These are phyloP conservation scores for Pythium rishiriense DNA, from an alignment of 352 stramenopile genomes.

Conservation along the genomic window DNA sequence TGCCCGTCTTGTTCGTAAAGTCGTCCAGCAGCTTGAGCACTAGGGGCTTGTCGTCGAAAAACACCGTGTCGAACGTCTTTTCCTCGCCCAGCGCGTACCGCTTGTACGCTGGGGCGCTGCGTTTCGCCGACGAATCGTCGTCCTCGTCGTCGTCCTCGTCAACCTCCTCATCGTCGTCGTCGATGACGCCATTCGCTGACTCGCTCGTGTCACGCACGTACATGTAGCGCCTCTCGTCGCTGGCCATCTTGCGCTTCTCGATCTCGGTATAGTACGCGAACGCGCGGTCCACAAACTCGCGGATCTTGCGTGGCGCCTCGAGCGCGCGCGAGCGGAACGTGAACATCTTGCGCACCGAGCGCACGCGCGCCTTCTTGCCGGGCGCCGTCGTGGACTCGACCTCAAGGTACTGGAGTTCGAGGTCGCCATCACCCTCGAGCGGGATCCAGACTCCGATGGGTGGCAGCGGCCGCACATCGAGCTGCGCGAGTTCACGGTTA, in stretches of 20 bases:
- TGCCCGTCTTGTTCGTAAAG: conserved; percentile 66
- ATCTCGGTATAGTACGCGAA: conserved; percentile 33
- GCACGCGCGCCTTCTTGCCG: conserved; percentile 1
- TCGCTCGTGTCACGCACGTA: conserved; percentile 30
- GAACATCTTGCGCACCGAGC: conserved; percentile 19
- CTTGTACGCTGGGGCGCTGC: conserved; percentile 37
- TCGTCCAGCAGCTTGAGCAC: conserved; percentile 76
- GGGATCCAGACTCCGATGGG: conserved; percentile 34
- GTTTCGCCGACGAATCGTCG: conserved; percentile 15
- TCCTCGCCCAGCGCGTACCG: conserved; percentile 81
- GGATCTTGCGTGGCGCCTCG: conserved; percentile 33
- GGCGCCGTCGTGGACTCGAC: not conserved
- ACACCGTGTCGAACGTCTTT: conserved; percentile 90
- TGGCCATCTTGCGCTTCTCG: conserved; percentile 19
- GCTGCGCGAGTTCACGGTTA: conserved; percentile 6
- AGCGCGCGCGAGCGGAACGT: conserved; percentile 18
- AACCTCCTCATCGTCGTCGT: too few relatives aligned
- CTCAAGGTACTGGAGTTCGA: conserved; percentile 32
- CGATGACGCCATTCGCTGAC: conserved; percentile 24
- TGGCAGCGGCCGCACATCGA: conserved; percentile 16
- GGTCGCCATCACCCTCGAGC: conserved; percentile 2
- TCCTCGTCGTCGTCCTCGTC: too few relatives aligned
- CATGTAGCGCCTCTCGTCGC: conserved; percentile 39
- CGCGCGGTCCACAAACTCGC: conserved; percentile 34
- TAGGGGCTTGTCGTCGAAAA: conserved; percentile 81